Conservation (phyloP, 2,329 filamentous ascomycete species). For the Ascochyta koolunga region DNA sequence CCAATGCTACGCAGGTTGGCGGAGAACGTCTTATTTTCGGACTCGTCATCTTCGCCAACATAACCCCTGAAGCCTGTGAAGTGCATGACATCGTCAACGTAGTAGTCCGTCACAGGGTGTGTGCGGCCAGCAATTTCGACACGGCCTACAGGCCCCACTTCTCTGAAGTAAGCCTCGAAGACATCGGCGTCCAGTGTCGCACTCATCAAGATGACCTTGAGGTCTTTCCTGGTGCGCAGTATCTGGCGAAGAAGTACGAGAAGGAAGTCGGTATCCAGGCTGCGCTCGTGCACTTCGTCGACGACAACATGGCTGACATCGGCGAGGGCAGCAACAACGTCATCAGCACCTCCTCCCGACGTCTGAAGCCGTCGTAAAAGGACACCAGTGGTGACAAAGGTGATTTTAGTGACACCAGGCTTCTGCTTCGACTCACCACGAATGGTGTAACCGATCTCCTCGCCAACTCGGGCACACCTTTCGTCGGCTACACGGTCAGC, state of each 20-base stretch:
- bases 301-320: constrained; percentile 95
- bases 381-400: constrained; percentile 95
- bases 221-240: constrained; percentile 72
- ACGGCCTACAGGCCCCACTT: constrained; percentile 72
- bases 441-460: constrained; percentile 91
- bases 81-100: constrained; percentile 84
- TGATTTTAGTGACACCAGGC: constrained; percentile 78
- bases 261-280: constrained; percentile 92
- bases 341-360: constrained; percentile 78
- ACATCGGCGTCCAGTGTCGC: constrained; percentile 88
- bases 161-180: constrained; percentile 83
- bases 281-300: constrained; percentile 95
- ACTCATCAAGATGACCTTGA: constrained; percentile 95
- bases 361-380: constrained; percentile 89
- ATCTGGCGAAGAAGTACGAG: constrained; percentile 87
- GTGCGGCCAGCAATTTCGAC: constrained; percentile 90
- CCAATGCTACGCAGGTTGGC: constrained; percentile 57
- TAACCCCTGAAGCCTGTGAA: constrained; percentile 71
- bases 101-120: constrained; percentile 87
- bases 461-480: constrained; percentile 78
- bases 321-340: constrained; percentile 79
- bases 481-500: constrained; percentile 95
- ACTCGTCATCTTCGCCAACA: constrained; percentile 57
- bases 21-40: constrained; percentile 54
- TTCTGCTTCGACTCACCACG: constrained; percentile 84